Base-by-base conservation (phyloP, 495 filamentous ascomycete genomes). In the Xylaria sp. region DNA sequence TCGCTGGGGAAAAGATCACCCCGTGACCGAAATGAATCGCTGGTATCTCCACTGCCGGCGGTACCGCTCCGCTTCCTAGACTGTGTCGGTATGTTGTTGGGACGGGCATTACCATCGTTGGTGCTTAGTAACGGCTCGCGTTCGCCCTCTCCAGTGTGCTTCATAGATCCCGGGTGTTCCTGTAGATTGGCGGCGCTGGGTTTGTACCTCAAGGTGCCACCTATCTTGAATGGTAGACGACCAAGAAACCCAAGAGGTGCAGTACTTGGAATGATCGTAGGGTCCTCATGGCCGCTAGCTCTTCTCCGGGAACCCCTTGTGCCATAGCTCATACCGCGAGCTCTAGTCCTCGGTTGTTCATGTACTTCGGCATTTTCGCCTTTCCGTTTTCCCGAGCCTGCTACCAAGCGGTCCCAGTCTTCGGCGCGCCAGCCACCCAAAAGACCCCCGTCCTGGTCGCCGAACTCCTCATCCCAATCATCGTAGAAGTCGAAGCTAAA, bases 401-500 rank as follows among this genome's bases (percentile, higher is more conserved):
- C 93, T 62, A 98, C 80, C 72, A 98, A 82, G 40, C 93, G 86
- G 81, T 98, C 96, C 80, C 97, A 87, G 80, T 98, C 94, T 67
- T 95, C 94, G 71, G 91, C 92, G 0, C 90, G 92, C 84, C 90
- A 92, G 11, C 79, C 76, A 40, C 90, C 90, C 64, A 95, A 77
- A 48, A 95, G 76, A 9, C 89, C 88, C 61, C 92, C 87, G 31
- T 81, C 79, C 40, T 79, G 79, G n/a, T 76, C 85, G 46, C 88
- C 88, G 31, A 92, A 90, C 66, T 90, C 88, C 67, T 94, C 93
- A 61, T 97, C 93, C 94, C 95, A 97, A 76, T 97, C 95, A 78
- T 99, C 96, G 82, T 99, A 99, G 83, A 99, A 99, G 74, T 97
- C 97, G 74, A 99, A 99, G 72, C 88, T 92, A 50, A 91, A 89